A percentile compares a stretch with the other conserved stretches of the same genome.
Evolutionary conservation across 2,329 filamentous ascomycete species (phyloP).

Genomic region (Myriangium duriaei): DNA sequence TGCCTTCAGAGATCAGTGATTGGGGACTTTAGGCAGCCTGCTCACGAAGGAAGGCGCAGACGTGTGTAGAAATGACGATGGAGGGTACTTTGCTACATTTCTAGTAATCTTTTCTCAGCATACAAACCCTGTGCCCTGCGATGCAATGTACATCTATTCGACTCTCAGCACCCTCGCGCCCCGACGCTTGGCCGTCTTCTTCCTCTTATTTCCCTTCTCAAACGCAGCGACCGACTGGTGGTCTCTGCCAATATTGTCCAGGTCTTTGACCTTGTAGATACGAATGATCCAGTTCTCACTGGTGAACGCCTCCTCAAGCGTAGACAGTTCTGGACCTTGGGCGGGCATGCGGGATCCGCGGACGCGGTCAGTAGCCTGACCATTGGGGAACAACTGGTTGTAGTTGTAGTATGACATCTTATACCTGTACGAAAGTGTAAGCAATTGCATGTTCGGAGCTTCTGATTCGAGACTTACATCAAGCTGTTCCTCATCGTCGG

Average conservation of each 20-base stretch:
- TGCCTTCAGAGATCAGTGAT: too few species aligned
- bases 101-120: slow-evolving; percentile 4
- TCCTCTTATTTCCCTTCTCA: slow-evolving; percentile 72
- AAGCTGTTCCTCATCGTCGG: slow-evolving; percentile 98
- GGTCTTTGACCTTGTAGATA: slow-evolving; percentile 99
- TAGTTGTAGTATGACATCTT: slow-evolving; percentile 99
- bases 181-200: slow-evolving; percentile 59
- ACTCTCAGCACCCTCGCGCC: slow-evolving; percentile 60
- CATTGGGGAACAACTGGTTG: slow-evolving; percentile 76
- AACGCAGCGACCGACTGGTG: slow-evolving; percentile 59
- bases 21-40: too few species aligned
- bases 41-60: too few species aligned
- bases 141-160: slow-evolving; percentile 41
- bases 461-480: slow-evolving; percentile 55
- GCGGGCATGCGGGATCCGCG: slow-evolving; percentile 71
- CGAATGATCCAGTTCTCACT: slow-evolving; percentile 99
- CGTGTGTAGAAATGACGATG: too few species aligned
- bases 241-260: slow-evolving; percentile 89
- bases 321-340: slow-evolving; percentile 72
- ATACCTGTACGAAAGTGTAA: slow-evolving; percentile 55
- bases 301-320: slow-evolving; percentile 91
- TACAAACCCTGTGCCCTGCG: slow-evolving; percentile 8
- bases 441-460: not conserved
- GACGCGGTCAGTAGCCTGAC: slow-evolving; percentile 83
- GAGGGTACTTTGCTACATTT: slow-evolving; percentile 4